Evolutionary conservation across 2,329 filamentous ascomycete species (phyloP).

Genomic region (Pseudogymnoascus sp.): DNA sequence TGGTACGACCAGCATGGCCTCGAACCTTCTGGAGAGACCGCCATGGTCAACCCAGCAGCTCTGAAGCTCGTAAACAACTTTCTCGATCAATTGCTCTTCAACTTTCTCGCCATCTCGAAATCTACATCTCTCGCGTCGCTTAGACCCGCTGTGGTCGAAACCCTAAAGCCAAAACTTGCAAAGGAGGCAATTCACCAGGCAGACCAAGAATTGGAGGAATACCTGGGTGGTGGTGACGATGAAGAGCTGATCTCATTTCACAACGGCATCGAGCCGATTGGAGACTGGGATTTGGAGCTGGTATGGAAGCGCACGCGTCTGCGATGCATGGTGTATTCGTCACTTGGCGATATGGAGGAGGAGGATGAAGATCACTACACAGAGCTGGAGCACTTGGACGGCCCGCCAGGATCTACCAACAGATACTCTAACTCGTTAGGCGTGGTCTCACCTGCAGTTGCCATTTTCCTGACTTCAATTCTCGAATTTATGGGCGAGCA

Average conservation of each 20-base stretch:
- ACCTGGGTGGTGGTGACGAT: slow-evolving; percentile 70
- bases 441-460: slow-evolving; percentile 77
- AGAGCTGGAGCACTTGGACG: slow-evolving; percentile 64
- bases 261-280: slow-evolving; percentile 39
- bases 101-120: slow-evolving; percentile 71
- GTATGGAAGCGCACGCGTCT: slow-evolving; percentile 90
- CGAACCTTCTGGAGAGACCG: slow-evolving; percentile 57
- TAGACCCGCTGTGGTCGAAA: slow-evolving; percentile 73
- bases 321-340: slow-evolving; percentile 97
- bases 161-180: slow-evolving; percentile 82
- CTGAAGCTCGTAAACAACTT: slow-evolving; percentile 81
- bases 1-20: slow-evolving; percentile 63
- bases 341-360: slow-evolving; percentile 92
- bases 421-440: slow-evolving; percentile 46
- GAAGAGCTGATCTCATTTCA: slow-evolving; percentile 57
- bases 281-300: slow-evolving; percentile 80
- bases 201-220: slow-evolving; percentile 80
- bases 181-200: slow-evolving; percentile 75
- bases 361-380: slow-evolving; percentile 90
- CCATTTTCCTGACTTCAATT: slow-evolving; percentile 92
- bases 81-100: slow-evolving; percentile 86
- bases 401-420: slow-evolving; percentile 46
- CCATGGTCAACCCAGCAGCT: slow-evolving; percentile 63
- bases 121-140: slow-evolving; percentile 69
- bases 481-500: slow-evolving; percentile 92